Evolutionary conservation across 2,329 filamentous ascomycete genomes (phyloP), one percentile per base, ranked within the genome.

Genomic region (Basipetospora chlamydospora): DNA sequence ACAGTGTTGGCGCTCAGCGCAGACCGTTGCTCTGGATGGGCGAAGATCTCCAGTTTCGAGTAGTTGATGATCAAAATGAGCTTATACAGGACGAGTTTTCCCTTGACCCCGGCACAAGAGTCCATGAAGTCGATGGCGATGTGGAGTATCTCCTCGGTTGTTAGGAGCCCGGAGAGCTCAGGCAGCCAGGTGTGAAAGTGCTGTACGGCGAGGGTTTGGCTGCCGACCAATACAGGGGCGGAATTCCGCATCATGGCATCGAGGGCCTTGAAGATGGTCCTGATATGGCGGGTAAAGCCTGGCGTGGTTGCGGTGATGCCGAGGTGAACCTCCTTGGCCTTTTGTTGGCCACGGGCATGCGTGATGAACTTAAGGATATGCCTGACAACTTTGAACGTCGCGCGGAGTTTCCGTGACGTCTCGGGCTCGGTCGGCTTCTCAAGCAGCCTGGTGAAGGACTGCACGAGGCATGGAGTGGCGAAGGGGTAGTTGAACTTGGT

Each of bases 181-280:
- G 90, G 88, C n/a, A 98, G 64, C 90, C 90, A 98, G 0, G 83
- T 82, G 52, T 96, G 88, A 54, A 96, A 93, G 54, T 96, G 85
- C 56, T 98, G 90, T 10, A 96, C 86, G 3, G 92, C 77, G 34
- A 98, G 64, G 0, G 90, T 96, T 58, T 98, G 93, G 43, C 83
- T 96, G 23, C 90, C 90, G 11, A 96, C 82, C 17, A 96, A 63
- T 13, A 87, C 77, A 0, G 90, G 82, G 3, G 85, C 81, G 2
- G 77, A 67, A 53, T 85, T 94, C 41, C 78, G 76, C 84, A 98
- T 95, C 59, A 98, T 73, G 12, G 71, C 67, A 56, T 96, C 86
- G 17, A 98, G 66, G 1, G 84, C 81, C 52, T 86, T 87, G 63
- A 96, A 96, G 26, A 96, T 85, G 23, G 71, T 77, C 42, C 84